Conservation (phyloP, 768 basidiomycete species). For the Suillus americanus region DNA sequence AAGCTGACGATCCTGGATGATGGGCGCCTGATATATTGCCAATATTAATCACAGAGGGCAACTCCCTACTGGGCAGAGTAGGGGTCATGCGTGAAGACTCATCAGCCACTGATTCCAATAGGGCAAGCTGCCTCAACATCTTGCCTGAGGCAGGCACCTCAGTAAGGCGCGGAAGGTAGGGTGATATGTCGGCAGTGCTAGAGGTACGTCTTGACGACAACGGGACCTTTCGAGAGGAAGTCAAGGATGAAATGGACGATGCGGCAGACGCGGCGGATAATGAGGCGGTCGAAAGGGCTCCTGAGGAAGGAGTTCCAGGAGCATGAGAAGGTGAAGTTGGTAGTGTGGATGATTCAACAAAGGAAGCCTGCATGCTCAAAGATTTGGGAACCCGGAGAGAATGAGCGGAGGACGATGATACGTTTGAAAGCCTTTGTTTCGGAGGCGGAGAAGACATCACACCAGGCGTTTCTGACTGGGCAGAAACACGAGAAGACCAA, state of each 20-base stretch:
- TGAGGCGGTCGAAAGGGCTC: slow-evolving; percentile 1
- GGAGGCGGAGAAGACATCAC: slow-evolving; percentile 11
- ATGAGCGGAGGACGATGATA: slow-evolving; percentile 2
- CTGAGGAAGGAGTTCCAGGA: slow-evolving; percentile 13
- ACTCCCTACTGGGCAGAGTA: slow-evolving; percentile 28
- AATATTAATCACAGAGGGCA: slow-evolving; percentile 14
- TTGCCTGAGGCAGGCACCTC: slow-evolving; percentile 60
- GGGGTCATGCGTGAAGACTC: slow-evolving; percentile 69
- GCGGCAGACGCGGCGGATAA: slow-evolving; percentile 7
- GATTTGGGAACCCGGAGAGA: slow-evolving; percentile 1
- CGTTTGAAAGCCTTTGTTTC: slow-evolving; percentile 10
- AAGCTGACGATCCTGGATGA: slow-evolving; percentile 22
- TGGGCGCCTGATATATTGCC: slow-evolving; percentile 5
- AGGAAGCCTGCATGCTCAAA: slow-evolving; percentile 4
- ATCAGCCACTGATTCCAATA: slow-evolving; percentile 70
- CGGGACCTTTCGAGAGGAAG: slow-evolving; percentile 21
- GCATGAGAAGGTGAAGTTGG: neutral
- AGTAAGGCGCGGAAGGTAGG: slow-evolving; percentile 57
- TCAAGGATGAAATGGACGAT: slow-evolving; percentile 13
- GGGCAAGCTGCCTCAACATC: slow-evolving; percentile 65
- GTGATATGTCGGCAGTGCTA: slow-evolving; percentile 65
- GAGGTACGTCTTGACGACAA: slow-evolving; percentile 37
- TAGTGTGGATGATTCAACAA: neutral
- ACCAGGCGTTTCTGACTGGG: slow-evolving; percentile 14
- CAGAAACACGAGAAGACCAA: slow-evolving; percentile 33